phyloP scores from a whole-genome alignment of 768 basidiomycete species.

The Hericium coralloides region DNA sequence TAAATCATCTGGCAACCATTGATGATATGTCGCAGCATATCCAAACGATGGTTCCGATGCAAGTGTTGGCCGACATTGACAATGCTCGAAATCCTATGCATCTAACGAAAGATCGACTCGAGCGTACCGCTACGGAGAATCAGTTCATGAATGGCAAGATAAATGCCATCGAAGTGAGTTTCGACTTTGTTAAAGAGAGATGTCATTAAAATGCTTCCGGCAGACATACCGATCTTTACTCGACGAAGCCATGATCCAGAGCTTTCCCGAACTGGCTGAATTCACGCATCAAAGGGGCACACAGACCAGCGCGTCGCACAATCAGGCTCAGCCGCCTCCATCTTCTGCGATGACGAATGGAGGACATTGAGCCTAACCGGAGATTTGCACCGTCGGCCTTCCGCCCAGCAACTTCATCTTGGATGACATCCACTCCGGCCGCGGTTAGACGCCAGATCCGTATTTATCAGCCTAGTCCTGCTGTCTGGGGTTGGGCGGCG shows the following conservation, averaged over 20 bases:
- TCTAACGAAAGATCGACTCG: slow-evolving; percentile 69
- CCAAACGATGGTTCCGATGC: slow-evolving; percentile 61
- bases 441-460: too few relatives aligned
- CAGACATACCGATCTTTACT: slow-evolving; percentile 65
- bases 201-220: slow-evolving; percentile 1
- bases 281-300: slow-evolving; percentile 2
- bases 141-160: slow-evolving; percentile 91
- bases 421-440: too few relatives aligned
- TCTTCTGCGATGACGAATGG: too few relatives aligned
- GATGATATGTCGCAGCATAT: slow-evolving; percentile 61
- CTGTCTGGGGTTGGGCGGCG: not conserved
- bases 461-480: too few relatives aligned
- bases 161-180: slow-evolving; percentile 58
- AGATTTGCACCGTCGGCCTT: too few relatives aligned
- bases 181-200: not conserved
- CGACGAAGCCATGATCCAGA: slow-evolving; percentile 61
- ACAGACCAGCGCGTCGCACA: not conserved
- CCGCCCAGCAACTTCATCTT: too few relatives aligned
- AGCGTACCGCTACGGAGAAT: slow-evolving; percentile 81
- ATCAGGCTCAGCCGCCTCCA: too few relatives aligned
- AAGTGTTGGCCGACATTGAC: slow-evolving; percentile 73
- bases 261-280: slow-evolving; percentile 55
- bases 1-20: slow-evolving; percentile 54
- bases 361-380: too few relatives aligned
- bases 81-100: slow-evolving; percentile 74